Evolutionary conservation across 306 rosid genomes (phyloP).

Genomic region (Vigna trinervia): DNA sequence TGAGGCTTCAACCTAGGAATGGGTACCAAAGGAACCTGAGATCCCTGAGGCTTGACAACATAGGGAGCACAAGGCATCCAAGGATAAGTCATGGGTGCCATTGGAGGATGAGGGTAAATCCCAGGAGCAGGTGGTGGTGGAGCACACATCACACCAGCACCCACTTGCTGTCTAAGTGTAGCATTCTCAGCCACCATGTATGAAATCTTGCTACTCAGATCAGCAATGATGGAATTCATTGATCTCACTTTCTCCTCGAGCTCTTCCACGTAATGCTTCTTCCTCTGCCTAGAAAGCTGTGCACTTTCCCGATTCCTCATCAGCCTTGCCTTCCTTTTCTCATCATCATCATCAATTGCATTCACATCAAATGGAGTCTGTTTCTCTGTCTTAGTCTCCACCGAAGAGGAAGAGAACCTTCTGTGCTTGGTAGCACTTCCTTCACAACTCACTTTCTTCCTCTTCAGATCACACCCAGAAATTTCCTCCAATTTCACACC

Average conservation of each 20-base stretch:
- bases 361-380: constrained; percentile 31
- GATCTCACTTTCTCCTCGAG: constrained; percentile 87
- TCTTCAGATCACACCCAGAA: constrained; percentile 61
- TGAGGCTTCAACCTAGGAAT: constrained; percentile 89
- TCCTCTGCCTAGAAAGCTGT: constrained; percentile 97
- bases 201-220: constrained; percentile 71
- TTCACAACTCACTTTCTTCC: constrained; percentile 69
- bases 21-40: constrained; percentile 89
- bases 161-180: constrained; percentile 80
- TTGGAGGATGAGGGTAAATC: constrained; percentile 75
- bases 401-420: constrained; percentile 55
- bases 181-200: constrained; percentile 89
- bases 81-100: constrained; percentile 79
- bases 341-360: constrained; percentile 58
- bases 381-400: constrained; percentile 38
- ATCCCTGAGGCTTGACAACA: constrained; percentile 79
- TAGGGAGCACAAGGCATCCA: constrained; percentile 85
- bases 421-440: constrained; percentile 59
- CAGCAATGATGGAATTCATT: constrained; percentile 88
- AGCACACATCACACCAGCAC: constrained; percentile 65
- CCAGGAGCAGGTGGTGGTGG: constrained; percentile 70
- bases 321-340: constrained; percentile 77
- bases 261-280: constrained; percentile 95
- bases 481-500: constrained; percentile 62
- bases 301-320: constrained; percentile 98